These are phyloP conservation scores for Entoloma clypeatum DNA, from an alignment of 1,284 basidiomycete genomes.

Conservation along the genomic window DNA sequence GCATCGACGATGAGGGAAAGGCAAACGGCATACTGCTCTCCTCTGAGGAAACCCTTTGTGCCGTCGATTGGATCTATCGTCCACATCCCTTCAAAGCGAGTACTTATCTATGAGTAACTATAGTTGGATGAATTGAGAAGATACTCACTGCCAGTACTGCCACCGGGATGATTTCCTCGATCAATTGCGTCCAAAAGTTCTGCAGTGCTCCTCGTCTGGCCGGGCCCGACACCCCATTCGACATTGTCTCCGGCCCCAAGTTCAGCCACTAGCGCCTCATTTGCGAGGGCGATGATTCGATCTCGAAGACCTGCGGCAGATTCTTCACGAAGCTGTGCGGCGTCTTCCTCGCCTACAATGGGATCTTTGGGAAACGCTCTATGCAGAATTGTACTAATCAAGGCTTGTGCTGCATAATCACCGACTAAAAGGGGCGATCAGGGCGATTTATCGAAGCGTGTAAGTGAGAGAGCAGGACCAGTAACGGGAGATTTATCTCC, in stretches of 20 bases:
- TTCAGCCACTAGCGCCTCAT: constrained; percentile 68
- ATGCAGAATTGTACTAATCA: constrained; percentile 77
- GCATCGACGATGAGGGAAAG: constrained; percentile 87
- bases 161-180: constrained; percentile 79
- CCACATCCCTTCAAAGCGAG: constrained; percentile 66
- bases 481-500: constrained; percentile 96
- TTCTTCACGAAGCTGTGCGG: constrained; percentile 67
- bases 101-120: neutral
- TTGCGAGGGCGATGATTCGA: constrained; percentile 81
- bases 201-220: constrained; percentile 42
- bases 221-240: constrained; percentile 67
- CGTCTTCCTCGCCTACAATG: constrained; percentile 96
- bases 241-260: constrained; percentile 48
- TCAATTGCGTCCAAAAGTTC: constrained; percentile 86
- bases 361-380: constrained; percentile 81
- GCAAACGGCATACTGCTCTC: constrained; percentile 97
- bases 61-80: constrained; percentile 92
- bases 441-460: constrained; percentile 1
- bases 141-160: constrained; percentile 69
- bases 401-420: constrained; percentile 87
- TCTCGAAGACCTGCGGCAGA: constrained; percentile 52
- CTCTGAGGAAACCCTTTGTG: constrained; percentile 93
- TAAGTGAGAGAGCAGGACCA: constrained; percentile 44
- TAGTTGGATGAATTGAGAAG: constrained; percentile 4
- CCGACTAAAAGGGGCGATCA: constrained; percentile 54